These are phyloP conservation scores for Pelargonium nanum DNA, from an alignment of 345 rosid species.

Conservation along the genomic window DNA sequence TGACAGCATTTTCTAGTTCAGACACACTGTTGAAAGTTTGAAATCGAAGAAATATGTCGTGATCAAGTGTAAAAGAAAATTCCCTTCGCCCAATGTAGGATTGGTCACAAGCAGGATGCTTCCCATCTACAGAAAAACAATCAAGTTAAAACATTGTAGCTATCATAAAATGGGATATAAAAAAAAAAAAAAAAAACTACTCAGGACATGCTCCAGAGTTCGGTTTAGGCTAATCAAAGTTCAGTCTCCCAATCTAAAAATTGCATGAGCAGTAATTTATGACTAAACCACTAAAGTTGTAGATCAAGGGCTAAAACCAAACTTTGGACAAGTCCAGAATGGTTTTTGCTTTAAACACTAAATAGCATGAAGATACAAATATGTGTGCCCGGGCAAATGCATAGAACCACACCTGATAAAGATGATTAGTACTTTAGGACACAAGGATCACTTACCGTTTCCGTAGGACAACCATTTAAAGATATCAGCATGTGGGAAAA, in stretches of 20 bases:
- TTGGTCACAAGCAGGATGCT: conserved; percentile 81
- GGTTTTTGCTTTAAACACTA: neutral
- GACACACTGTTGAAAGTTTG: conserved; percentile 54
- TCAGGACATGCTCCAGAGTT: neutral
- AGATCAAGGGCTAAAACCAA: neutral
- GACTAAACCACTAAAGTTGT: too few relatives aligned
- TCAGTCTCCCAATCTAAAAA: neutral
- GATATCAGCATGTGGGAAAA: conserved; percentile 69
- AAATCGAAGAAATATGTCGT: conserved; percentile 64
- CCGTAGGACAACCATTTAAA: conserved; percentile 89
- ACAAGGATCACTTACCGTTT: conserved; percentile 42
- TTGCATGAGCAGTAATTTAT: too few relatives aligned
- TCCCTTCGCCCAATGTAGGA: conserved; percentile 69
- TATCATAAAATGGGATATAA: neutral
- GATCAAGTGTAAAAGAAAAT: conserved; percentile 73
- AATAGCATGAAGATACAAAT: neutral
- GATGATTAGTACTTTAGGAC: neutral
- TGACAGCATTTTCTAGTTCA: conserved; percentile 53
- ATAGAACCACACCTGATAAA: neutral
- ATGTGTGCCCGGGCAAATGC: neutral
- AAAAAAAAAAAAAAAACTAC: neutral
- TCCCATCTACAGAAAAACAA: conserved; percentile 51
- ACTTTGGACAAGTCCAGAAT: neutral
- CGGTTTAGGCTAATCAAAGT: neutral
- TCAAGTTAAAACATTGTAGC: neutral